Percentiles rank a stretch among this genome's conserved stretches.
phyloP scores from a whole-genome alignment of 345 rosid species.

The Pistacia integerrima region DNA sequence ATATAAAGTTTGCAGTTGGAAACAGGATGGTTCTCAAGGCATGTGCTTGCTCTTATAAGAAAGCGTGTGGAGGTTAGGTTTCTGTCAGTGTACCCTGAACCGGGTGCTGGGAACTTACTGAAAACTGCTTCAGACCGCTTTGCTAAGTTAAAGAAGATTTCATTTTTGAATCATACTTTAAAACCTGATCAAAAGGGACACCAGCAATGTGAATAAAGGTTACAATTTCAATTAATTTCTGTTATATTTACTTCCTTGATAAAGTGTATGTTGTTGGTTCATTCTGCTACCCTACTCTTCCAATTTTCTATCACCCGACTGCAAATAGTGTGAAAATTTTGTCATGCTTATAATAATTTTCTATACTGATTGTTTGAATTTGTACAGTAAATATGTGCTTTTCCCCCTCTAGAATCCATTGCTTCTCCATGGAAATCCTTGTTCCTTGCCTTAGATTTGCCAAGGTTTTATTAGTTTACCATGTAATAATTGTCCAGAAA shows the following conservation, averaged over 20 bases:
- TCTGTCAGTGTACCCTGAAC: conserved; percentile 68
- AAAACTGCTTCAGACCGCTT: conserved; percentile 72
- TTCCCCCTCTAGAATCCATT: neutral
- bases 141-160: conserved; percentile 69
- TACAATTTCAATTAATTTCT: conserved; percentile 14
- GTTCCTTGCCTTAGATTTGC: neutral
- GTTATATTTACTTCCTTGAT: neutral
- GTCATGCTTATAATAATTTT: neutral
- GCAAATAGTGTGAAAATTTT: conserved; percentile 4
- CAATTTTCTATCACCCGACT: conserved; percentile 1
- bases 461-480: neutral
- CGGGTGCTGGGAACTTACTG: conserved; percentile 68
- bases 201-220: conserved; percentile 51
- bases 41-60: conserved; percentile 71
- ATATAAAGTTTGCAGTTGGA: conserved; percentile 52
- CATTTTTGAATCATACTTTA: conserved; percentile 44
- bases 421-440: neutral
- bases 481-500: neutral
- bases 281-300: neutral
- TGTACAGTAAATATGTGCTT: neutral
- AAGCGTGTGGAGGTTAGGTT: conserved; percentile 76
- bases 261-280: neutral
- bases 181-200: conserved; percentile 48
- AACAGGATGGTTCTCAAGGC: conserved; percentile 89
- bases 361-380: neutral